Percentiles rank a stretch among this genome's conserved stretches.
Conservation (phyloP, 805 yeast species). For the Starmerella apicola region DNA sequence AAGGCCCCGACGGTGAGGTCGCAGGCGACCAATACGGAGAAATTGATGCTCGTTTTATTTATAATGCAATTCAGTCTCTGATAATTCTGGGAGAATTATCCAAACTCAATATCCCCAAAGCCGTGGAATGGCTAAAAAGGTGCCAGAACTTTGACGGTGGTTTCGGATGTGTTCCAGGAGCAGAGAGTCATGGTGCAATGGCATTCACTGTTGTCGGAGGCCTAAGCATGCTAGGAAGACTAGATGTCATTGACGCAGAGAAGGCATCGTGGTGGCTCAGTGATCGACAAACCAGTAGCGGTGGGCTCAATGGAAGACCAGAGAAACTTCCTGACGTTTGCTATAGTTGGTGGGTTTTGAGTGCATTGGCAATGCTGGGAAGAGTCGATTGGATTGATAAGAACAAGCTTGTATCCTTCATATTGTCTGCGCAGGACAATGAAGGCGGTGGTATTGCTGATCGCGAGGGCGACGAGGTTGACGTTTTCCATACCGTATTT, state of each 20-base stretch:
- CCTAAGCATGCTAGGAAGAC: conserved; percentile 49
- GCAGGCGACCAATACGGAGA: conserved; percentile 90
- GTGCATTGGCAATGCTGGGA: conserved; percentile 55
- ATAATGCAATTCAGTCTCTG: conserved; percentile 63
- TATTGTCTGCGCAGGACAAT: conserved; percentile 63
- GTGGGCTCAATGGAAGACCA: conserved; percentile 94
- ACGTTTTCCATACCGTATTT: conserved; percentile 84
- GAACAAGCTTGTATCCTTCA: conserved; percentile 49
- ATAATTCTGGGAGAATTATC: conserved; percentile 56
- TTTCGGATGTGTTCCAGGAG: conserved; percentile 86
- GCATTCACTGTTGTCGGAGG: conserved; percentile 74
- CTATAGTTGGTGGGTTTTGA: conserved; percentile 94
- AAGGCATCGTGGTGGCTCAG: conserved; percentile 68
- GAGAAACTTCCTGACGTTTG: conserved; percentile 96
- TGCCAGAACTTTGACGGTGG: conserved; percentile 95
- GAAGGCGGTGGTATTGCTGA: conserved; percentile 85
- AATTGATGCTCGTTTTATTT: conserved; percentile 82
- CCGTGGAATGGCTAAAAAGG: conserved; percentile 47
- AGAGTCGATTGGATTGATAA: conserved; percentile 69
- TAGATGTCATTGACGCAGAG: conserved; percentile 37
- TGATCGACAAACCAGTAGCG: conserved; percentile 74
- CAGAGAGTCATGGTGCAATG: conserved; percentile 82
- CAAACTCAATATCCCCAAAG: conserved; percentile 35
- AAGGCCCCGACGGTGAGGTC: conserved; percentile 55
- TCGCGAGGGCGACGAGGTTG: conserved; percentile 80